Evolutionary conservation across 129 eudicot species (phyloP).

Genomic region (Solidago caesia): DNA sequence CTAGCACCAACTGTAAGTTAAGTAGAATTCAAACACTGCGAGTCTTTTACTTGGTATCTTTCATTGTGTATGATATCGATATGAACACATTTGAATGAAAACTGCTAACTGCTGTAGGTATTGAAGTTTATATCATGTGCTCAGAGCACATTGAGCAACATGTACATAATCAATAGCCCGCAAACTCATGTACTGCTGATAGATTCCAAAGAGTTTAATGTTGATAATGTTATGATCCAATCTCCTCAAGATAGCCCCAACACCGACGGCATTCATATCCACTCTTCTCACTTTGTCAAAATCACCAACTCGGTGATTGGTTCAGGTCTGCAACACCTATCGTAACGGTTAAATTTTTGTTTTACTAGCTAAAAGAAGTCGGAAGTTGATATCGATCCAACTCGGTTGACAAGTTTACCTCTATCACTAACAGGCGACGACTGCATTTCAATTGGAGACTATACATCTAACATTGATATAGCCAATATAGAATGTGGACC

Average conservation of each 20-base stretch:
- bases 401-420: background rate
- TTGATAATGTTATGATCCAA: slow-evolving; percentile 36
- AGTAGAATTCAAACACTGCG: background rate
- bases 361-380: background rate
- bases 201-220: slow-evolving; percentile 35
- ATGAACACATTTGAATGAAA: background rate
- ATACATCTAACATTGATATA: slow-evolving; percentile 44
- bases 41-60: background rate
- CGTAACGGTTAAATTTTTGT: background rate
- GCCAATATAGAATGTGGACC: slow-evolving; percentile 64
- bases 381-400: background rate
- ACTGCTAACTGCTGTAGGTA: slow-evolving; percentile 31
- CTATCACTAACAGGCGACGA: slow-evolving; percentile 56
- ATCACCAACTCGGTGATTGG: slow-evolving; percentile 44
- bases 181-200: slow-evolving; percentile 52
- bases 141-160: slow-evolving; percentile 38
- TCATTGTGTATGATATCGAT: background rate
- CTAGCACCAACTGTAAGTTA: slow-evolving; percentile 77
- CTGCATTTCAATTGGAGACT: slow-evolving; percentile 70
- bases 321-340: slow-evolving; percentile 30
- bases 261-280: slow-evolving; percentile 78
- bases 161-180: slow-evolving; percentile 51
- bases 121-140: slow-evolving; percentile 55
- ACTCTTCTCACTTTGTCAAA: slow-evolving; percentile 37
- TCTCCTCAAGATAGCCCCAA: slow-evolving; percentile 69